Evolutionary conservation across 192 early-diverging fungal species (phyloP).

Genomic region (Backusella australiensis): DNA sequence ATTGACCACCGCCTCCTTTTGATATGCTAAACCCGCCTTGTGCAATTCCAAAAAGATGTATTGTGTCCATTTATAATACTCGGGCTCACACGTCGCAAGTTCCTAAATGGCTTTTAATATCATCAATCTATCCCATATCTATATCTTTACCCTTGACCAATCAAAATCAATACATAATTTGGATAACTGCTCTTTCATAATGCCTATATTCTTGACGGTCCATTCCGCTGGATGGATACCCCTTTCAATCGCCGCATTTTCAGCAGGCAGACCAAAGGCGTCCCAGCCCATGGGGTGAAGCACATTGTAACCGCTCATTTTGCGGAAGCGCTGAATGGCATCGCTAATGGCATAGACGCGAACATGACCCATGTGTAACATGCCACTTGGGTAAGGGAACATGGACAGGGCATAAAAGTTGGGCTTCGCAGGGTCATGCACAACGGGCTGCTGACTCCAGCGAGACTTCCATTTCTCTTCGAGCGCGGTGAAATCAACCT

Average conservation of each 20-base stretch:
- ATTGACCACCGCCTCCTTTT: constrained; percentile 89
- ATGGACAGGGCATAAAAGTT: constrained; percentile 87
- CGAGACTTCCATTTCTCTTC: constrained; percentile 65
- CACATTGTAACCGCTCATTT: constrained; percentile 72
- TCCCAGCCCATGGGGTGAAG: constrained; percentile 98
- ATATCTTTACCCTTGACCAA: constrained; percentile 70
- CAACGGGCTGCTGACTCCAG: constrained; percentile 33
- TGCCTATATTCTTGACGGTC: constrained; percentile 79
- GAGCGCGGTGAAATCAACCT: constrained; percentile 50
- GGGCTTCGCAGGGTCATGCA: constrained; percentile 25
- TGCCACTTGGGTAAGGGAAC: constrained; percentile 96
- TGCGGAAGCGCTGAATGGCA: constrained; percentile 72
- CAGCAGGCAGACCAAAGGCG: constrained; percentile 96
- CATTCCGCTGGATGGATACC: constrained; percentile 75
- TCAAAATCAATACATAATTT: constrained; percentile 82
- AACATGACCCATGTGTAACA: constrained; percentile 94
- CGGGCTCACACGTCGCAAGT: constrained; percentile 80
- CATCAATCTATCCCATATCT: background rate
- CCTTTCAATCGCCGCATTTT: constrained; percentile 92
- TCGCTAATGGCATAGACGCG: constrained; percentile 96
- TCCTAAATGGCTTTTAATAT: constrained; percentile 45
- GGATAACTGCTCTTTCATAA: constrained; percentile 81
- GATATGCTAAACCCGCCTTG: constrained; percentile 78
- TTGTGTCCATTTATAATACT: constrained; percentile 96
- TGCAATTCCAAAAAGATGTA: constrained; percentile 79